phyloP scores from a whole-genome alignment of 2,329 filamentous ascomycete species.

The Botrytis squamosa region DNA sequence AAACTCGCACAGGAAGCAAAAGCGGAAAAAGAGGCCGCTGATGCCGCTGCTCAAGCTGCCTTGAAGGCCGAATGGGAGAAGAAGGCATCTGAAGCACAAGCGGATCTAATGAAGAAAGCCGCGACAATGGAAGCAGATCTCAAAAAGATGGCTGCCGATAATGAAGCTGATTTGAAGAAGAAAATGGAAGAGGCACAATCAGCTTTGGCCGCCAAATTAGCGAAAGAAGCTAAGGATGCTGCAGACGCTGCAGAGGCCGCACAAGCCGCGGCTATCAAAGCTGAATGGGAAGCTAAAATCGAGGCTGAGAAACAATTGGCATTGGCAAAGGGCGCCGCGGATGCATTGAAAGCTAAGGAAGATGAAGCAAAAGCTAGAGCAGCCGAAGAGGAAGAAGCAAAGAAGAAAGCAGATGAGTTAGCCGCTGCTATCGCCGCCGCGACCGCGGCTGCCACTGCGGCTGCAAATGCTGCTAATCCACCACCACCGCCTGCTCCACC shows the following conservation, averaged over 20 bases:
- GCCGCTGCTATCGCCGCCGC: constrained; percentile 40
- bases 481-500: constrained; percentile 20
- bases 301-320: constrained; percentile 28
- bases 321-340: constrained; percentile 33
- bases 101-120: constrained; percentile 39
- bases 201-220: constrained; percentile 17
- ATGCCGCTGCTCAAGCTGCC: constrained; percentile 17
- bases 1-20: constrained; percentile 25
- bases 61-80: constrained; percentile 27
- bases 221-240: constrained; percentile 36
- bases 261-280: constrained; percentile 45
- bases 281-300: constrained; percentile 48
- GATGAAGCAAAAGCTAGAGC: constrained; percentile 46
- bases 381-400: constrained; percentile 51
- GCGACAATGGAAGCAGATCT: constrained; percentile 39
- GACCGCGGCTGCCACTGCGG: constrained; percentile 45
- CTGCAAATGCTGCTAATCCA: constrained; percentile 10
- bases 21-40: constrained; percentile 25
- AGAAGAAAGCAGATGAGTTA: constrained; percentile 35
- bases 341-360: constrained; percentile 36
- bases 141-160: constrained; percentile 40
- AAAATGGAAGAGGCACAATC: constrained; percentile 21
- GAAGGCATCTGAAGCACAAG: constrained; percentile 29
- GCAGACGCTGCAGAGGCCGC: constrained; percentile 34
- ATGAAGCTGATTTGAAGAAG: constrained; percentile 21